Evolutionary conservation across 495 filamentous ascomycete genomes (phyloP).

Genomic region (Talaromyces adpressus): DNA sequence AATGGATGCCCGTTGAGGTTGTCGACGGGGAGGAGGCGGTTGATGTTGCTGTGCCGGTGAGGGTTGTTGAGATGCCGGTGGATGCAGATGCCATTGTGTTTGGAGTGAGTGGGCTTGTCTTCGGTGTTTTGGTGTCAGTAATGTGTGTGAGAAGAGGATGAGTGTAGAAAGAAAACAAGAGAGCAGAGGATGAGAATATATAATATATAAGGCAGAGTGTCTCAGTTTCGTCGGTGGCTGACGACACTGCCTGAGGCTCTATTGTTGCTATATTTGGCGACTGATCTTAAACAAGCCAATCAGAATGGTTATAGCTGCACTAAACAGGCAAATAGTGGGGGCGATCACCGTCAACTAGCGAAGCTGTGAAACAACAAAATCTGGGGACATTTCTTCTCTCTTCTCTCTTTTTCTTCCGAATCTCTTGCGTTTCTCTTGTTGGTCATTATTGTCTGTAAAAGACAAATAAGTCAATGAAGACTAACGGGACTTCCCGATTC

Average conservation of each 20-base stretch:
- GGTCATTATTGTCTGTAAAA: no score
- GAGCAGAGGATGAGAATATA: not conserved
- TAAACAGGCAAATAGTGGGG: not conserved
- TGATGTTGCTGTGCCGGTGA: not conserved
- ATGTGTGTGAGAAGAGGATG: not conserved
- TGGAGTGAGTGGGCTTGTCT: not conserved
- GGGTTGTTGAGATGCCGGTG: not conserved
- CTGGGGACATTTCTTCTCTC: not conserved
- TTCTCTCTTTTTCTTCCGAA: not conserved
- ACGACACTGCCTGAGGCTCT: not conserved
- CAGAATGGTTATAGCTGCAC: not conserved
- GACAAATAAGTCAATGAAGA: no score
- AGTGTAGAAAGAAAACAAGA: not conserved
- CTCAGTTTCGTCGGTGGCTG: not conserved
- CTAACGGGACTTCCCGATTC: not conserved
- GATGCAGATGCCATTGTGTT: not conserved
- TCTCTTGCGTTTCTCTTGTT: no score
- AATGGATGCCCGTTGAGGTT: slow-evolving; percentile 13
- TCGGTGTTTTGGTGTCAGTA: not conserved
- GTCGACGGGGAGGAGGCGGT: not conserved
- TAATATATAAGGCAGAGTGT: not conserved
- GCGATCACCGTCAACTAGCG: not conserved
- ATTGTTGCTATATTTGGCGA: not conserved
- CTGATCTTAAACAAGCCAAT: not conserved
- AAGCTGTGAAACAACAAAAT: not conserved